A percentile compares a stretch with the other conserved stretches of the same genome.
Evolutionary conservation across 177 flowering plant genomes (phyloP).

Genomic region (Vitis hybrid): DNA sequence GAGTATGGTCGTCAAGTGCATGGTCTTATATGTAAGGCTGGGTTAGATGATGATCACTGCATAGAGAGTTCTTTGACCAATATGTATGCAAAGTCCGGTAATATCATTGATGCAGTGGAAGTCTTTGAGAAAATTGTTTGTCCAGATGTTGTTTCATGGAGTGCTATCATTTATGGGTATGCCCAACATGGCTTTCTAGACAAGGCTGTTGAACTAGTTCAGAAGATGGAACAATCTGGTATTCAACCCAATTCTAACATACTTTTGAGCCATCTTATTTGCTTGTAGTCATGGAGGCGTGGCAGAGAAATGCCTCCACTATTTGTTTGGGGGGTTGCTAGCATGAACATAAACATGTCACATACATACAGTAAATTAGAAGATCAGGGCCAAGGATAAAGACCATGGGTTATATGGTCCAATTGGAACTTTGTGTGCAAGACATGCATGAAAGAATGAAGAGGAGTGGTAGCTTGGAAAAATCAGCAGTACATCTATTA

Average conservation of each 20-base stretch:
- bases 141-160: constrained; percentile 66
- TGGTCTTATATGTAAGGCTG: constrained; percentile 40
- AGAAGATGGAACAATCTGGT: constrained; percentile 41
- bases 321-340: background rate
- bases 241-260: constrained; percentile 46
- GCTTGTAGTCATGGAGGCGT: constrained; percentile 74
- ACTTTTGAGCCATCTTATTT: constrained; percentile 48
- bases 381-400: too few relatives aligned
- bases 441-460: too few relatives aligned
- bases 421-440: too few relatives aligned
- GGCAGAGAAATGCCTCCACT: constrained; percentile 55
- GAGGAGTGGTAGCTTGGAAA: too few relatives aligned
- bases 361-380: too few relatives aligned
- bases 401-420: too few relatives aligned
- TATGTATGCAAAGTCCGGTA: constrained; percentile 71
- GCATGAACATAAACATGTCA: too few relatives aligned
- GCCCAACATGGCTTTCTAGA: constrained; percentile 55
- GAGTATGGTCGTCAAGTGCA: constrained; percentile 60
- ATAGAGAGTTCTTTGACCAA: constrained; percentile 58
- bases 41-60: constrained; percentile 37
- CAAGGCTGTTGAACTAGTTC: constrained; percentile 43
- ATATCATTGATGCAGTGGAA: constrained; percentile 40
- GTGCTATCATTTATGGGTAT: constrained; percentile 57
- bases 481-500: too few relatives aligned
- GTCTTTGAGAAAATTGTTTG: constrained; percentile 34